Base-by-base conservation (phyloP, 139 green algal genomes). In the Coccomyxa sp. region DNA sequence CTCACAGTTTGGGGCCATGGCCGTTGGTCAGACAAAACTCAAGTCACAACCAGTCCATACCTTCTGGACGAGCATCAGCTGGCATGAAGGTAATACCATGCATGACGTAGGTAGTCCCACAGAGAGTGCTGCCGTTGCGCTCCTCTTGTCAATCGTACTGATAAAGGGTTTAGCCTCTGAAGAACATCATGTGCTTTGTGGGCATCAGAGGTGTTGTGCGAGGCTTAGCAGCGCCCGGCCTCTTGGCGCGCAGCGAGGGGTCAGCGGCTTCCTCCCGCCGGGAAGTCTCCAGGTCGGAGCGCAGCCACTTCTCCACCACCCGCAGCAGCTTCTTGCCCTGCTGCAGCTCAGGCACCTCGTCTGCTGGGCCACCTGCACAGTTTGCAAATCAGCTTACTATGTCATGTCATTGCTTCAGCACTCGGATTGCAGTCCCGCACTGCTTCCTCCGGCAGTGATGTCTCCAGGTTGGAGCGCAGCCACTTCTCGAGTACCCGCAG, bases 291-390 rank as follows among this genome's bases (percentile, higher is more conserved):
- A 83, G 81, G 74, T 97, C 92, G 27, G 80, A 29, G 4, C 91
- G 80, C 77, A 98, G 86, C 94, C 94, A 98, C 0, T 36, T 76
- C 84, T 98, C 94, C 8, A 98, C 92, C 29, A 92, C 80, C 16
- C 88, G 76, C 68, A 97, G 81, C 68, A 98, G 86, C 82, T 95
- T 95, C 50, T 76, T 70, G 16, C 85, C 86, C 0, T 36, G 8
- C 39, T 79, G 73, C 55, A 91, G 34, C 72, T 88, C 83, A 0
- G 81, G 68, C 3, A 92, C 72, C 16, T 78, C 37, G 3, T 44
- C 38, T 34, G 86, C 78, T 0, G 76, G 74, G 33, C 82, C 87
- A 24, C 83, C 85, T 89, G 83, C 31, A 70, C 14, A n/a, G 31
- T 4, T n/a, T n/a, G n/a, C n/a, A n/a, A n/a, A n/a, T n/a, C n/a